Conservation (phyloP, 2,329 filamentous ascomycete genomes). For the Aspergillus ochraceus region DNA sequence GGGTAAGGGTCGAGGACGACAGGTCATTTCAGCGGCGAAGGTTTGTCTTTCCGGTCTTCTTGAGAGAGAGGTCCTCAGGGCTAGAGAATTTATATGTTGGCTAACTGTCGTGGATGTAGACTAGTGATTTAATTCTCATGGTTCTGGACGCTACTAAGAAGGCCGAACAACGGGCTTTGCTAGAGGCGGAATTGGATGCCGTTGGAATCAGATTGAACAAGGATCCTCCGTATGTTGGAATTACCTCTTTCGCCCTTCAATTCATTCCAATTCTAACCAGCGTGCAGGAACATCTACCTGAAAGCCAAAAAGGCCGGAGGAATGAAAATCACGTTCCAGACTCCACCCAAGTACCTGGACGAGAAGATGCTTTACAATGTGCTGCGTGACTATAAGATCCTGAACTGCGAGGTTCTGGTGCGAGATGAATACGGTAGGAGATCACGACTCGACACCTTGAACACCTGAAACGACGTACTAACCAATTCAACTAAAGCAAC, state of each 20-base stretch:
- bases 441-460: not conserved
- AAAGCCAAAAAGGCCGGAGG: conserved; percentile 95
- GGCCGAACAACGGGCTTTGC: conserved; percentile 82
- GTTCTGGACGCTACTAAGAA: conserved; percentile 94
- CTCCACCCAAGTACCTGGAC: conserved; percentile 85
- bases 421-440: conserved; percentile 77
- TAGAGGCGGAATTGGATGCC: conserved; percentile 91
- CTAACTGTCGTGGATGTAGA: conserved; percentile 46
- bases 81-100: not conserved
- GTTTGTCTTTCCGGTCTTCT: conserved; percentile 30
- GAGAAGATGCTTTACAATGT: conserved; percentile 99
- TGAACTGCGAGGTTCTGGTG: conserved; percentile 94
- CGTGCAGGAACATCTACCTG: conserved; percentile 83
- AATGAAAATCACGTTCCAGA: conserved; percentile 97
- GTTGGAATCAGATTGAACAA: conserved; percentile 93
- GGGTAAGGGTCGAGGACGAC: conserved; percentile 90
- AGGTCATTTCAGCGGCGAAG: conserved; percentile 97
- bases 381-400: conserved; percentile 95
- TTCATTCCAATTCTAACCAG: not conserved
- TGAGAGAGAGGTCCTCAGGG: not conserved
- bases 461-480: not conserved
- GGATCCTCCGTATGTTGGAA: conserved; percentile 71
- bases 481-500: conserved; percentile 58
- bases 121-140: conserved; percentile 96
- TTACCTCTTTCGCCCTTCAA: not conserved